Evolutionary conservation across 1,284 basidiomycete genomes (phyloP), one percentile per base, ranked within the genome.

Genomic region (Fomes fomentarius): DNA sequence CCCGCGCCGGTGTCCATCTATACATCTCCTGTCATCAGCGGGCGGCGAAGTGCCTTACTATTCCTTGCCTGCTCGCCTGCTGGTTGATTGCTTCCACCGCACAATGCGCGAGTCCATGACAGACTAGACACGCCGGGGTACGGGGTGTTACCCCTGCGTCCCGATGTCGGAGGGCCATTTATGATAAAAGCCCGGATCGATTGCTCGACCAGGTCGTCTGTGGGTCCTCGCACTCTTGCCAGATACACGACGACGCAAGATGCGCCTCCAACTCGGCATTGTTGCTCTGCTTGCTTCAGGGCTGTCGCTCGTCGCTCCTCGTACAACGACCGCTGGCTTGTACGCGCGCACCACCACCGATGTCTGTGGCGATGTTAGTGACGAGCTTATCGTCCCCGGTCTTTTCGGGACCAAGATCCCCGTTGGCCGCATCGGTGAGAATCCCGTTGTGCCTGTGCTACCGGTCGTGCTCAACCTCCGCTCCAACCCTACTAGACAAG

Each of bases 291-390:
- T 62, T 15, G 49, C 50, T n/a, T 37, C 43, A 25, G 38, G 46
- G 17, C 45, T 46, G 19, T 11, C 37, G 15, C 39, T 17, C 28
- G 58, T 60, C 7, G 28, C 48, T 4, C 57, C 53, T 19, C 57
- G 60, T 21, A 54, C 54, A 12, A 41, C 58, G 11, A 52, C 49
- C 11, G 25, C 54, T 3, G 25, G 56, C 4, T 54, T 57, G 33
- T 38, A 42, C 9, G 19, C 44, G 7, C 70, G 66, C 31, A 56
- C 44, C 24, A 56, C 66, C 34, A 50, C 66, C 28, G 77, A 80
- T 60, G 60, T 71, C 24, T 81, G 79, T 60, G 76, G 69, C 21
- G 67, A 73, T 47, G 64, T 79, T 37, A 59, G 72, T 43, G 66
- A 56, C 1, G 56, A 62, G 9, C 63, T 79, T 44, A 65, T 59